Evolutionary conservation across 805 yeast species (phyloP).

Genomic region (Metschnikowia hibisci): DNA sequence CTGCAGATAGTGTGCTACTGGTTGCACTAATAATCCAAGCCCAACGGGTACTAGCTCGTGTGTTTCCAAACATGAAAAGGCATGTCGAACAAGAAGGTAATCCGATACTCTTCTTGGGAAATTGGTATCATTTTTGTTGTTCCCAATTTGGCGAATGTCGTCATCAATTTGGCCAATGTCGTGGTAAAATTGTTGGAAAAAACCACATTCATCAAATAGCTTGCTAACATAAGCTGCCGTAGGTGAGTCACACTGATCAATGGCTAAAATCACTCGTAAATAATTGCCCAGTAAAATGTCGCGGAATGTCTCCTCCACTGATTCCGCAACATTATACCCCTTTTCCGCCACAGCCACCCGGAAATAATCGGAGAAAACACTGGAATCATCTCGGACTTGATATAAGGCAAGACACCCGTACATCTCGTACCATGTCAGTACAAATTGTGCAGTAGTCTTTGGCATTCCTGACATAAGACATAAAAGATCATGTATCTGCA

Average conservation of each 20-base stretch:
- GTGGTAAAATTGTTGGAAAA: slow-evolving; percentile 40
- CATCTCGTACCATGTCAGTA: slow-evolving; percentile 68
- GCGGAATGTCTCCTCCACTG: slow-evolving; percentile 39
- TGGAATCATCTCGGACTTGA: slow-evolving; percentile 48
- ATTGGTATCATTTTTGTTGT: background rate
- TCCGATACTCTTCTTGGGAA: slow-evolving; percentile 39
- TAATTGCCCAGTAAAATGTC: slow-evolving; percentile 55
- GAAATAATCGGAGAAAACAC: slow-evolving; percentile 32
- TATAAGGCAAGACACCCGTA: slow-evolving; percentile 52
- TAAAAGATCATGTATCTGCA: slow-evolving; percentile 41
- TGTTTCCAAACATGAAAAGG: slow-evolving; percentile 49
- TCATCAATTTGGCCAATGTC: slow-evolving; percentile 8
- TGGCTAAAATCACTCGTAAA: slow-evolving; percentile 52
- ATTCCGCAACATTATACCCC: slow-evolving; percentile 11
- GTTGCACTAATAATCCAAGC: slow-evolving; percentile 51
- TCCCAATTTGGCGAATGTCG: background rate
- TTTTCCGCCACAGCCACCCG: slow-evolving; percentile 31
- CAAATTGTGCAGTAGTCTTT: slow-evolving; percentile 47
- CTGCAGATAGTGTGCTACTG: slow-evolving; percentile 34
- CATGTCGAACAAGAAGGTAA: slow-evolving; percentile 51
- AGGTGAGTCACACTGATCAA: slow-evolving; percentile 58
- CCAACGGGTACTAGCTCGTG: slow-evolving; percentile 63
- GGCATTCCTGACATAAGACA: slow-evolving; percentile 46
- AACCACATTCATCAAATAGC: slow-evolving; percentile 60
- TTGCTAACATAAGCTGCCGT: slow-evolving; percentile 62